Base-by-base conservation (phyloP, 768 basidiomycete genomes). In the Hortiboletus campestris region DNA sequence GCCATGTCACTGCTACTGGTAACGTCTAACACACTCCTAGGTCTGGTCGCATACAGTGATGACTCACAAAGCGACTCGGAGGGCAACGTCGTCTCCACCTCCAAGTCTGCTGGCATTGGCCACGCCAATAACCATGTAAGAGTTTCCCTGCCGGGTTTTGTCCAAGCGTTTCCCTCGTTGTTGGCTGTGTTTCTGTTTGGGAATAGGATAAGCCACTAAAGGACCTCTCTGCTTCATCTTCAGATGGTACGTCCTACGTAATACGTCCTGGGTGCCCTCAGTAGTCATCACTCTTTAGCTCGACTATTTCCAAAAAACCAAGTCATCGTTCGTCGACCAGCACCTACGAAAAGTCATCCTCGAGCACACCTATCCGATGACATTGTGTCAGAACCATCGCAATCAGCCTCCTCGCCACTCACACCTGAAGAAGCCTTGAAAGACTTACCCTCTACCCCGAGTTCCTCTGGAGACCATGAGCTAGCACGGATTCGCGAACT, bases 61-160 rank as follows among this genome's bases (percentile, higher is more conserved):
- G 85, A 85, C 60, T 82, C 81, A n/a, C 78, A 77, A 20, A 84
- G 81, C 57, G 85, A 84, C 56, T 70, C 75, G 20, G 85, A 84
- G 55, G 75, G 72, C 16, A 72, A 70, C 39, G 63, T 75, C 4
- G 67, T 72, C 51, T 68, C 72, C 42, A 68, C 71, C 42, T 68
- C 68, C 41, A 64, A 52, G 48, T 49, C 48, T 20, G 45, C 46
- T 48, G 53, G 48, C 20, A 56, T 42, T 40, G 41, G 49, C 47
- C 20, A 47, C 16, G 46, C 32, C 42, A 69, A 65, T 60, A 63
- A 74, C 63, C 76, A 85, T 86, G 86, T 87, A 82, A 87, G 86
- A 82, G 76, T 71, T 73, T 74, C 78, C 72, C 63, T 68, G 67
- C 72, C 64, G 61, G 55, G 59, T 64, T 62, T 67, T 57, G 73